phyloP scores from a whole-genome alignment of 805 yeast genomes.

The Suhomyces sp. region DNA sequence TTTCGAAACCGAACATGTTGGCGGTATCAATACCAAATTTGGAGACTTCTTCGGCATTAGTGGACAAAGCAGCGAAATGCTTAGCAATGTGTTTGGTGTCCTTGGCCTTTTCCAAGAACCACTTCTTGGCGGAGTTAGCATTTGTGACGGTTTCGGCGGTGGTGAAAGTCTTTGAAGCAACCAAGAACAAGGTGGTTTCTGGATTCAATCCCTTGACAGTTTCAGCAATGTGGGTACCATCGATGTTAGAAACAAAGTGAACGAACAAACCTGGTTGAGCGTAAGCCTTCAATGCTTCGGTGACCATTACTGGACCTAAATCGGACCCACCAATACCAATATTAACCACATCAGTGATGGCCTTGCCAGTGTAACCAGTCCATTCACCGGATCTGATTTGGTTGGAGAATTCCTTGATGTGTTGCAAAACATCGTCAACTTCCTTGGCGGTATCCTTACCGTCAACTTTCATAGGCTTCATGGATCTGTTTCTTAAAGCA shows the following conservation, averaged over 20 bases:
- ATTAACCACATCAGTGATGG: constrained; percentile 91
- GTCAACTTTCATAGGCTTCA: constrained; percentile 83
- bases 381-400: constrained; percentile 88
- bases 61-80: constrained; percentile 96
- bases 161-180: constrained; percentile 98
- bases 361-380: constrained; percentile 96
- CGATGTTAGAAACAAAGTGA: constrained; percentile 97
- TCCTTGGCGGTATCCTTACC: constrained; percentile 88
- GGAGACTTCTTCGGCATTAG: constrained; percentile 86
- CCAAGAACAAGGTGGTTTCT: constrained; percentile 88
- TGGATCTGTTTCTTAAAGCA: constrained; percentile 91
- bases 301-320: constrained; percentile 98
- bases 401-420: constrained; percentile 95
- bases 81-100: constrained; percentile 79
- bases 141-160: constrained; percentile 98
- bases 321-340: constrained; percentile 99
- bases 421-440: constrained; percentile 87
- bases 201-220: constrained; percentile 73
- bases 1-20: constrained; percentile 98
- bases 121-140: constrained; percentile 90
- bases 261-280: constrained; percentile 69
- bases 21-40: constrained; percentile 96
- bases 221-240: constrained; percentile 97
- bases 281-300: constrained; percentile 95
- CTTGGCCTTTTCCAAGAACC: constrained; percentile 81